Percentiles rank a stretch among this genome's conserved stretches.
Conservation (phyloP, 352 stramenopile species). For the Pythium folliculosum region DNA sequence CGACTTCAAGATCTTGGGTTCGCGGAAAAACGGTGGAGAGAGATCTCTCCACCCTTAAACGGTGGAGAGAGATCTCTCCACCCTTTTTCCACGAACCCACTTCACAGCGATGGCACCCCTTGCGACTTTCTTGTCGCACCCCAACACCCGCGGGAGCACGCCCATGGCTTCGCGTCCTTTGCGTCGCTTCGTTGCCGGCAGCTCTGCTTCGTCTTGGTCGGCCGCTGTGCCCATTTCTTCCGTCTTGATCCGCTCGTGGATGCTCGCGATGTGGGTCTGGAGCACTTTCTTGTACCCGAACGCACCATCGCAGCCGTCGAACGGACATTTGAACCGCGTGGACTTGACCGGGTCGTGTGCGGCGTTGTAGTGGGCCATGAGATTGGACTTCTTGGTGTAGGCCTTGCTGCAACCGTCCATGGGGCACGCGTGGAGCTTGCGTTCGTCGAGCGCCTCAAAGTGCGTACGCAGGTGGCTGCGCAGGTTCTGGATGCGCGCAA, state of each 20-base stretch:
- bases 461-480: slow-evolving; percentile 63
- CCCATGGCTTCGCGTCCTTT: slow-evolving; percentile 29
- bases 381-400: slow-evolving; percentile 73
- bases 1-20: too few relatives aligned
- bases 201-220: not conserved
- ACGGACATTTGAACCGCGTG: slow-evolving; percentile 63
- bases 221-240: not conserved
- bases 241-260: slow-evolving; percentile 52
- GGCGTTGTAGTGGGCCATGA: slow-evolving; percentile 78
- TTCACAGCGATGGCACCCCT: not conserved
- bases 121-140: not conserved
- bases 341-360: slow-evolving; percentile 63
- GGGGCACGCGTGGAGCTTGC: slow-evolving; percentile 64
- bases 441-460: slow-evolving; percentile 61
- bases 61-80: too few relatives aligned
- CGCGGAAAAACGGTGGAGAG: too few relatives aligned
- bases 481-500: slow-evolving; percentile 56
- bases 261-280: slow-evolving; percentile 55
- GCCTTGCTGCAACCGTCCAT: slow-evolving; percentile 55
- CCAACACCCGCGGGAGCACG: slow-evolving; percentile 37
- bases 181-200: slow-evolving; percentile 7
- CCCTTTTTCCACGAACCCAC: too few relatives aligned
- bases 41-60: too few relatives aligned
- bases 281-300: slow-evolving; percentile 83
- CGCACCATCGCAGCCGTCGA: slow-evolving; percentile 50